Evolutionary conservation across 352 stramenopile species (phyloP).

Genomic region (Pythium phragmiticola): DNA sequence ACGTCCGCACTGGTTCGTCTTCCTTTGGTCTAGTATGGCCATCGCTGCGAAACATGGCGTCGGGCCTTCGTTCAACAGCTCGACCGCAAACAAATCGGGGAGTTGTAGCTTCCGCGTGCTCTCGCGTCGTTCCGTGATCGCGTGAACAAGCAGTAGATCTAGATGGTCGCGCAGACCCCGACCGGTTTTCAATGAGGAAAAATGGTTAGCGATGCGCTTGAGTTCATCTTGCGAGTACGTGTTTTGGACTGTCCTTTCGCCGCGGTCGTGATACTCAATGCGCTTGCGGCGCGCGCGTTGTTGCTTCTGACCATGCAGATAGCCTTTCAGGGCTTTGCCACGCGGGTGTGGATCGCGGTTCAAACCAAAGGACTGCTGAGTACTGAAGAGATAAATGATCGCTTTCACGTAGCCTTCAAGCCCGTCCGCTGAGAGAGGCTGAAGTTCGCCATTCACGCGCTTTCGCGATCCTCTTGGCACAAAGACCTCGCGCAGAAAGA

Average conservation of each 20-base stretch:
- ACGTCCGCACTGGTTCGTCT: slow-evolving; percentile 5
- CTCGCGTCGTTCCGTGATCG: slow-evolving; percentile 4
- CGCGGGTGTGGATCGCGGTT: background rate
- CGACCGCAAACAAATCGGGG: slow-evolving; percentile 11
- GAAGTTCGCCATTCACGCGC: no score
- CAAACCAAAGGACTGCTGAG: background rate
- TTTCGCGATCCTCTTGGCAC: no score
- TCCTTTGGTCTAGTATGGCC: slow-evolving; percentile 13
- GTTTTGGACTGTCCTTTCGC: slow-evolving; percentile 1
- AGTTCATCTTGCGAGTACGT: background rate
- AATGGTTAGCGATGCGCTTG: background rate
- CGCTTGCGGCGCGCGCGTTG: slow-evolving; percentile 8
- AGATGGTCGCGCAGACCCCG: slow-evolving; percentile 1
- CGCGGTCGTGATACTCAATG: slow-evolving; percentile 5
- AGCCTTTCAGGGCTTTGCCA: slow-evolving; percentile 5
- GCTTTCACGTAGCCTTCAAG: slow-evolving; percentile 16
- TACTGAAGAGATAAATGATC: slow-evolving; percentile 12
- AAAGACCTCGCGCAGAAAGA: background rate
- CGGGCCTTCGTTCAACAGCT: slow-evolving; percentile 6
- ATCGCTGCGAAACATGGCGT: background rate
- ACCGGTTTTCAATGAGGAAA: background rate
- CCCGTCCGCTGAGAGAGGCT: slow-evolving; percentile 8
- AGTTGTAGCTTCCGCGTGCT: slow-evolving; percentile 7
- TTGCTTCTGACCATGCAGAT: background rate
- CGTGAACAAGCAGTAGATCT: slow-evolving; percentile 5